Base-by-base conservation (phyloP, 352 stramenopile species). In the Pythium biforme region DNA sequence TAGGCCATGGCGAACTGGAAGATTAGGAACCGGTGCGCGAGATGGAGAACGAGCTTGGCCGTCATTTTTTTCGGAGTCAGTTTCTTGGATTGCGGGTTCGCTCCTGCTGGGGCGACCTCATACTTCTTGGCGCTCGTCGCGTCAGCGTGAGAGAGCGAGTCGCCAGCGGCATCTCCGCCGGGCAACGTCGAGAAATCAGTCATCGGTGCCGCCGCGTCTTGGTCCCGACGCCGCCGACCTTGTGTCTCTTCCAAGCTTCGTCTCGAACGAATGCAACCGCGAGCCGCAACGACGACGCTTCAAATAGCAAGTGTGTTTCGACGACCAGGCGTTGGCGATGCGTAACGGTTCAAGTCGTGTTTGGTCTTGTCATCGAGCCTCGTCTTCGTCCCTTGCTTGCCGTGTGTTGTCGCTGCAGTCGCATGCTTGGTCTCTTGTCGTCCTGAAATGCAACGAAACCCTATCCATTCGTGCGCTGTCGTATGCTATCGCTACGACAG, bases 401-500 rank as follows among this genome's bases (percentile, higher is more conserved):
- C n/a, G n/a, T n/a, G n/a, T n/a, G n/a, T n/a, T n/a, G n/a, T n/a
- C n/a, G n/a, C n/a, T n/a, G n/a, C n/a, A n/a, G n/a, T n/a, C n/a
- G n/a, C n/a, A n/a, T n/a, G n/a, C n/a, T n/a, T n/a, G n/a, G n/a
- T n/a, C n/a, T n/a, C n/a, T n/a, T n/a, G n/a, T n/a, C n/a, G n/a
- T n/a, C n/a, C n/a, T 9, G 29, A 33, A 33, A 33, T 33, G 29
- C 29, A 33, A 33, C 9, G 4, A 33, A 10, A 9, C 29, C 29
- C 29, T 37, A 37, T 37, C 31, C 10, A 11, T 37, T 10, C 31
- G 7, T 37, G 31, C 31, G 8, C 10, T 10, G 14, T 11, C 1
- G 31, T 8, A 37, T 14, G 8, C 3, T 5, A 37, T 37, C 1
- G 26, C 20, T 46, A 78, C 3, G 68, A 74, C 1, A 78, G 50